Evolutionary conservation across 805 yeast genomes (phyloP).

Genomic region (Zygosaccharomyces bisporus): DNA sequence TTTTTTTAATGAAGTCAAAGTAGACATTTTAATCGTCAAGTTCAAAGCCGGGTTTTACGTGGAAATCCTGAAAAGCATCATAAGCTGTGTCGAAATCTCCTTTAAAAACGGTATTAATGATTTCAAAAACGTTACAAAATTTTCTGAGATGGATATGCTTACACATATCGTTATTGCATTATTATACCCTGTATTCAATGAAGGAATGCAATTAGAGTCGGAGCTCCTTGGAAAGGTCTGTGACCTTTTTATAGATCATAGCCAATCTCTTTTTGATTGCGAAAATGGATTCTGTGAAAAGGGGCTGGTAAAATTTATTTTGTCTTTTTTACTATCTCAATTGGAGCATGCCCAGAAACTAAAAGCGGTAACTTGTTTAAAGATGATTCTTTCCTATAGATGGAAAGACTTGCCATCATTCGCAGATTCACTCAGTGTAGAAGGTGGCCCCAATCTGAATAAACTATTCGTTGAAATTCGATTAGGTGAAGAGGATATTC

Average conservation of each 20-base stretch:
- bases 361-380: background rate
- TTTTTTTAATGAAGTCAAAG: constrained; percentile 11
- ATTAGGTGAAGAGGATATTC: background rate
- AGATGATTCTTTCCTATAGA: background rate
- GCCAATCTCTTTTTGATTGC: background rate
- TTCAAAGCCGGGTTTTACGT: constrained; percentile 26
- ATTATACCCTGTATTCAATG: constrained; percentile 2
- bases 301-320: constrained; percentile 1
- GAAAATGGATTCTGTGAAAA: constrained; percentile 1
- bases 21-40: constrained; percentile 4
- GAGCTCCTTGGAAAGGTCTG: background rate
- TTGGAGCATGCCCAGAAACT: background rate
- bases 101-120: constrained; percentile 3
- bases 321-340: constrained; percentile 3
- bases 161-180: constrained; percentile 1
- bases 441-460: background rate
- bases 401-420: constrained; percentile 2
- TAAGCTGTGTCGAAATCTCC: constrained; percentile 1
- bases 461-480: background rate
- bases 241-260: background rate
- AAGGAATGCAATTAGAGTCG: background rate
- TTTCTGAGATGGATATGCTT: constrained; percentile 3
- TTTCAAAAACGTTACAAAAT: constrained; percentile 2
- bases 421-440: background rate
- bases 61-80: constrained; percentile 6